These are phyloP conservation scores for Colletotrichum eleusines DNA, from an alignment of 2,329 filamentous ascomycete genomes.

Conservation along the genomic window DNA sequence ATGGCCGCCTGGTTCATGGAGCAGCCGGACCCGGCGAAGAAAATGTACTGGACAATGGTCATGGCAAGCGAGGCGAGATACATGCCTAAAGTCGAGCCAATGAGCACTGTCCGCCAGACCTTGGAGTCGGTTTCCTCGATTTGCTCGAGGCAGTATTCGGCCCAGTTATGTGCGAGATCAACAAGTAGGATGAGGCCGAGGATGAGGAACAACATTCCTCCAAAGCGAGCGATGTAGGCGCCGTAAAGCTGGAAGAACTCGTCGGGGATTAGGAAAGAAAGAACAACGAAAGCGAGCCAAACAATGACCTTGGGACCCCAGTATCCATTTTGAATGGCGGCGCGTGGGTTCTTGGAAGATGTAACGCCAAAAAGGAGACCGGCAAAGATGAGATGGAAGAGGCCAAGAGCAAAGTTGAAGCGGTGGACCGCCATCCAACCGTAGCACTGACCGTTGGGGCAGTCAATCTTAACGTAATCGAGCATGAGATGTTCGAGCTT, in stretches of 20 bases:
- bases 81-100: constrained; percentile 94
- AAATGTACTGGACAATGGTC: constrained; percentile 97
- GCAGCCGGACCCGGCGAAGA: constrained; percentile 86
- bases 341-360: constrained; percentile 87
- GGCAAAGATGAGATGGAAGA: constrained; percentile 92
- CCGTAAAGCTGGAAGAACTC: constrained; percentile 96
- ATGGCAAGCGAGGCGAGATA: constrained; percentile 91
- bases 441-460: constrained; percentile 89
- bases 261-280: constrained; percentile 97
- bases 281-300: constrained; percentile 87
- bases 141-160: constrained; percentile 93
- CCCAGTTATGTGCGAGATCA: constrained; percentile 96
- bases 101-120: constrained; percentile 86
- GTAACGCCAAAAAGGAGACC: constrained; percentile 87
- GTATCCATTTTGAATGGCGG: constrained; percentile 95
- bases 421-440: constrained; percentile 97
- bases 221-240: constrained; percentile 89
- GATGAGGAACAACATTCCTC: constrained; percentile 93
- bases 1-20: constrained; percentile 98
- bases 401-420: constrained; percentile 95
- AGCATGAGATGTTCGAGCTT: constrained; percentile 93
- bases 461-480: constrained; percentile 96
- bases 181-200: constrained; percentile 93
- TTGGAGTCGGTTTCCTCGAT: constrained; percentile 91
- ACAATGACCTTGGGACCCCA: constrained; percentile 96